Evolutionary conservation across 2,329 filamentous ascomycete genomes (phyloP).

Genomic region (Colletotrichum gigasporum): DNA sequence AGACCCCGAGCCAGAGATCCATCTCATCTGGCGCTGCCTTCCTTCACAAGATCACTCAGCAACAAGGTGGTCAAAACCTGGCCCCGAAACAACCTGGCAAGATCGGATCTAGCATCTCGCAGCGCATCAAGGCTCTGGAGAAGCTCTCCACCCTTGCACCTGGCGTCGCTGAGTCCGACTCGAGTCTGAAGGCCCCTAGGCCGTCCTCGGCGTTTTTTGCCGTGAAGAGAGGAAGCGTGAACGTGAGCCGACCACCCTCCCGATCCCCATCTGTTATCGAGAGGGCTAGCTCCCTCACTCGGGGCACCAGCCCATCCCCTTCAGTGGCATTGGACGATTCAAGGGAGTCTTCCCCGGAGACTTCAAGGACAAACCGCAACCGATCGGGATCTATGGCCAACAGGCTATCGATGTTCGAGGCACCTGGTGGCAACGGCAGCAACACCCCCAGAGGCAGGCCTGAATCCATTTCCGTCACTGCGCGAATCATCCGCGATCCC

Average conservation of each 20-base stretch:
- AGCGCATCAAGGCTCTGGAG: slow-evolving; percentile 92
- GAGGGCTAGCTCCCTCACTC: slow-evolving; percentile 49
- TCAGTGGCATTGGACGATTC: slow-evolving; percentile 50
- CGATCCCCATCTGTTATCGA: slow-evolving; percentile 57
- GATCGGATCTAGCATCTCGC: slow-evolving; percentile 89
- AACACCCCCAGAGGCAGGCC: slow-evolving; percentile 58
- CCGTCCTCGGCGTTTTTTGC: slow-evolving; percentile 68
- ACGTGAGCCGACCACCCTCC: slow-evolving; percentile 51
- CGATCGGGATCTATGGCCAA: slow-evolving; percentile 65
- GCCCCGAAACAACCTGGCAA: slow-evolving; percentile 76
- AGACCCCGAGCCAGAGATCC: slow-evolving; percentile 54
- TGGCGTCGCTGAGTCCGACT: slow-evolving; percentile 38
- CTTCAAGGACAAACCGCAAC: slow-evolving; percentile 48
- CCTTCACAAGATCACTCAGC: slow-evolving; percentile 63
- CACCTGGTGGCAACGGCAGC: slow-evolving; percentile 38
- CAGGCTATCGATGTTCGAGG: slow-evolving; percentile 65
- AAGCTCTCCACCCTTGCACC: slow-evolving; percentile 68
- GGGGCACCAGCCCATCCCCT: slow-evolving; percentile 43
- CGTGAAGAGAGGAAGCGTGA: slow-evolving; percentile 55
- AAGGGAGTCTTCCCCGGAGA: slow-evolving; percentile 58
- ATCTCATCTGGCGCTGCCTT: slow-evolving; percentile 67
- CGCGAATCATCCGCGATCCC: slow-evolving; percentile 79
- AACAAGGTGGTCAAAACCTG: slow-evolving; percentile 58
- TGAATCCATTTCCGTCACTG: slow-evolving; percentile 89
- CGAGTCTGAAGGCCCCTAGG: slow-evolving; percentile 28